Base-by-base conservation (phyloP, 2,329 filamentous ascomycete genomes). In the Akanthomyces dipterigenus region DNA sequence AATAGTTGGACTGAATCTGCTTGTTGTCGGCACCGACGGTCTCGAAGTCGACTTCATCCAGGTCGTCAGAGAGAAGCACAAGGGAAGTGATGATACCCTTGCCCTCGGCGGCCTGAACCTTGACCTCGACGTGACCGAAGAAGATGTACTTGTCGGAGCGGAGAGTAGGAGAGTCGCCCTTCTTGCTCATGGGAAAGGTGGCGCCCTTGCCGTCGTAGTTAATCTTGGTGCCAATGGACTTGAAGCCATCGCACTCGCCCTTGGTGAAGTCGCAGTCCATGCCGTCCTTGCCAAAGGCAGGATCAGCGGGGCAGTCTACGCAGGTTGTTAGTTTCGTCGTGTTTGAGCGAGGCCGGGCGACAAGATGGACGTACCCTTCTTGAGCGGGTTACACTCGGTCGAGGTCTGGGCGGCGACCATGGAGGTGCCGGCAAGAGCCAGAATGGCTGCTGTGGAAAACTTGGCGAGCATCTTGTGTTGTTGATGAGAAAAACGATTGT, bases 11-110 rank as follows among this genome's bases (percentile, higher is more conserved):
- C 78, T 97, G 93, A 36, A 93, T 92, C 72, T 93, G 81, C 31
- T 79, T 75, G 66, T 82, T 77, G 70, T 91, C 85, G 58, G 86
- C 87, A 62, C 93, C 95, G 62, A 98, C 82, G 88, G 91, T 96
- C 76, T 98, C 93, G 89, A 91, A 96, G 75, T 98, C 93, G 64
- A 98, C 95, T 80, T 96, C 92, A 72, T 96, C 92, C 22, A 96
- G 81, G 70, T 87, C 85, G 70, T 96, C 90, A 1, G 91, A 97
- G 78, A 96, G 89, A 65, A 99, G 79, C 46, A 98, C 91, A 45
- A 90, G 82, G 65, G 89, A 93, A 77, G 92, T 97, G 64, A 99
- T 90, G 65, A 99, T 89, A 66, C 95, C 95, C 7, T 80, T 80
- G 48, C 93, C 95, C 3, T 88, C 83, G 28, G 95, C 88, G 43